Conservation (phyloP, 2,329 filamentous ascomycete species). For the Chaetomium olivaceum region DNA sequence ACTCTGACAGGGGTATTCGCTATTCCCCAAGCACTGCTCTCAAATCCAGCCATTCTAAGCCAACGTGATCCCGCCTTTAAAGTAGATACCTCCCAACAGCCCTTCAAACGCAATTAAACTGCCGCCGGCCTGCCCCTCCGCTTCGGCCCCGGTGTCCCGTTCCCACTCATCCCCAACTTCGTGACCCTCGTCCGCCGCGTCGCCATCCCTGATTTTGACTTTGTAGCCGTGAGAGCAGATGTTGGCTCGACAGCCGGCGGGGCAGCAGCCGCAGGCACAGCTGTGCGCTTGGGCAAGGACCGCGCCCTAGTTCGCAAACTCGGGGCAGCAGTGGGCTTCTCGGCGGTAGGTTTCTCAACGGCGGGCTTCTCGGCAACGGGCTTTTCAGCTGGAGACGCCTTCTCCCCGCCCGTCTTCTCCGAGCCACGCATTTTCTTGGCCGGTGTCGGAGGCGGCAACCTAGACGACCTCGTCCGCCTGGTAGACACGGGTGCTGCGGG, state of each 20-base stretch:
- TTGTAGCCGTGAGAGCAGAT: background rate
- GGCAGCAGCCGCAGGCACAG: slow-evolving; percentile 7
- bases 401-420: slow-evolving; percentile 6
- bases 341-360: background rate
- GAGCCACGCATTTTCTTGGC: slow-evolving; percentile 25
- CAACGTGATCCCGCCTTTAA: background rate
- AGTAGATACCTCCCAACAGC: background rate
- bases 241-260: background rate
- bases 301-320: background rate
- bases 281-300: slow-evolving; percentile 11
- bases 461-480: slow-evolving; percentile 31
- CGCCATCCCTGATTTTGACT: slow-evolving; percentile 14
- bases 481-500: slow-evolving; percentile 4
- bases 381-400: slow-evolving; percentile 7
- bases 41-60: background rate
- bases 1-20: slow-evolving; percentile 12
- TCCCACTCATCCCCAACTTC: slow-evolving; percentile 33
- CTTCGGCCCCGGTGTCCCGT: slow-evolving; percentile 36
- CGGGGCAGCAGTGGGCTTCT: slow-evolving; percentile 1
- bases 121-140: slow-evolving; percentile 23
- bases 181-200: slow-evolving; percentile 31
- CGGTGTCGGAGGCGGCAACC: slow-evolving; percentile 30
- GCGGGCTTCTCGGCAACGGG: slow-evolving; percentile 1
- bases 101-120: background rate
- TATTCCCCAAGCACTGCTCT: slow-evolving; percentile 3